A percentile compares a stretch with the other conserved stretches of the same genome.
phyloP scores from a whole-genome alignment of 2,329 filamentous ascomycete species.

The Xylariomycetidae sp. region DNA sequence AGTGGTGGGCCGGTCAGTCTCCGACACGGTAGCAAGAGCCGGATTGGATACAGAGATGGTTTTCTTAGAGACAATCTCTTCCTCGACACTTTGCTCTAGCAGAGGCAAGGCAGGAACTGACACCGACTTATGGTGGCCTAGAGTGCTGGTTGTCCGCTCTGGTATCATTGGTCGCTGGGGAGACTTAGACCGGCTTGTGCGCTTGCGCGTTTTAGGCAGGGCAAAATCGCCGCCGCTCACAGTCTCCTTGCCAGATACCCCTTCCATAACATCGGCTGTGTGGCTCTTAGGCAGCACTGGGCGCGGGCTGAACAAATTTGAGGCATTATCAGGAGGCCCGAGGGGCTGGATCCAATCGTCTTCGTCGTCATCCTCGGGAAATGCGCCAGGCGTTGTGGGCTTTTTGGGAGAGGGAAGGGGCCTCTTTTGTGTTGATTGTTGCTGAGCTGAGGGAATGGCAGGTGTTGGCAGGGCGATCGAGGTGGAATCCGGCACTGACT shows the following conservation, averaged over 20 bases:
- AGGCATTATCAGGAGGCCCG: conserved; percentile 28
- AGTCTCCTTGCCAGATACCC: conserved; percentile 43
- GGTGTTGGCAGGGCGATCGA: conserved; percentile 27
- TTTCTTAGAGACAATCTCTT: conserved; percentile 48
- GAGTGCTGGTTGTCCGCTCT: conserved; percentile 26
- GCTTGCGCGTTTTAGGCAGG: conserved; percentile 36
- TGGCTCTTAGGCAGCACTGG: conserved; percentile 56
- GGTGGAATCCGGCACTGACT: conserved; percentile 38
- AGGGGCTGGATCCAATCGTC: conserved; percentile 62
- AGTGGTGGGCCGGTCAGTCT: conserved; percentile 40
- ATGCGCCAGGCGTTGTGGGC: conserved; percentile 51
- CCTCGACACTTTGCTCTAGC: conserved; percentile 18
- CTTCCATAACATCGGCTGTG: conserved; percentile 58
- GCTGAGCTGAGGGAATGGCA: conserved; percentile 22
- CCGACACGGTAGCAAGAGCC: conserved; percentile 43
- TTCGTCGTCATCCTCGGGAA: conserved; percentile 54
- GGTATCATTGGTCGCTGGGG: conserved; percentile 29
- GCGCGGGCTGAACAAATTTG: conserved; percentile 38
- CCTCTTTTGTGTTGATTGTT: conserved; percentile 32
- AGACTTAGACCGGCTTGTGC: conserved; percentile 27
- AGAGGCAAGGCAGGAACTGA: conserved; percentile 54
- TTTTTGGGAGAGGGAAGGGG: conserved; percentile 32
- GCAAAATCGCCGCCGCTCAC: conserved; percentile 44
- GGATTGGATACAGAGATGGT: conserved; percentile 57
- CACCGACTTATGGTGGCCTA: conserved; percentile 56